phyloP scores from a whole-genome alignment of 2,329 filamentous ascomycete genomes.

The Plectosphaerella sp. region DNA sequence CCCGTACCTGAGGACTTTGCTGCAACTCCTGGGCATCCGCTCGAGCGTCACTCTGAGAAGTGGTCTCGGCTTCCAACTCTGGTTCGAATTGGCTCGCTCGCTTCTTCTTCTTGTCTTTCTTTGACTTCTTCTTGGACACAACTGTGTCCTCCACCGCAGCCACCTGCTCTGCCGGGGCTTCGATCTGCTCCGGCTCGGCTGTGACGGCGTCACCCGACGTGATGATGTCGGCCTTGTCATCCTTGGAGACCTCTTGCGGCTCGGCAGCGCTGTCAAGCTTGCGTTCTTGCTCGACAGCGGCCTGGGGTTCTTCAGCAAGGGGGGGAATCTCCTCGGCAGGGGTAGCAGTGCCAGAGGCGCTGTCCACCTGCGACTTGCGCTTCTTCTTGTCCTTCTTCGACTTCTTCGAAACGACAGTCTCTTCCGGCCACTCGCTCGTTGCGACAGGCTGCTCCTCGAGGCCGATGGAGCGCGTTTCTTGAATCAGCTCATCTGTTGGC shows the following conservation, averaged over 20 bases:
- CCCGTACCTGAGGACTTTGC: conserved; percentile 4
- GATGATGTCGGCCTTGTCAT: background rate
- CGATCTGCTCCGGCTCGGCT: background rate
- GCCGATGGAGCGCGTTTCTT: background rate
- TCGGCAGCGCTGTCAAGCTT: background rate
- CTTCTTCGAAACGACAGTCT: conserved; percentile 1
- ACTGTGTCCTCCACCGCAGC: background rate
- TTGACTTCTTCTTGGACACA: conserved; percentile 8
- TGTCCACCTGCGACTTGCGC: conserved; percentile 13
- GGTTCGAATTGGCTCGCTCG: conserved; percentile 3
- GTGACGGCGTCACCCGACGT: background rate
- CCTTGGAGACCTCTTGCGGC: background rate
- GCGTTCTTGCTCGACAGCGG: background rate
- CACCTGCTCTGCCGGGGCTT: background rate
- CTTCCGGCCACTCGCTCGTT: conserved; percentile 1
- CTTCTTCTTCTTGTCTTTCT: conserved; percentile 14
- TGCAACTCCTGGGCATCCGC: conserved; percentile 4
- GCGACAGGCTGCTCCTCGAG: background rate
- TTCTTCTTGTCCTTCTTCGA: conserved; percentile 17
- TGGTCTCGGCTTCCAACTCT: background rate
- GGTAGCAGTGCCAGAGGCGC: conserved; percentile 1
- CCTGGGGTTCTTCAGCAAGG: background rate
- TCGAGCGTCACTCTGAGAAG: background rate
- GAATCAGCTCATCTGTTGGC: no score
- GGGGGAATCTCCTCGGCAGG: conserved; percentile 1